Percentiles rank a stretch among this genome's conserved stretches.
Evolutionary conservation across 208 protist genomes (phyloP).

Genomic region (Trypanosoma conorhini): DNA sequence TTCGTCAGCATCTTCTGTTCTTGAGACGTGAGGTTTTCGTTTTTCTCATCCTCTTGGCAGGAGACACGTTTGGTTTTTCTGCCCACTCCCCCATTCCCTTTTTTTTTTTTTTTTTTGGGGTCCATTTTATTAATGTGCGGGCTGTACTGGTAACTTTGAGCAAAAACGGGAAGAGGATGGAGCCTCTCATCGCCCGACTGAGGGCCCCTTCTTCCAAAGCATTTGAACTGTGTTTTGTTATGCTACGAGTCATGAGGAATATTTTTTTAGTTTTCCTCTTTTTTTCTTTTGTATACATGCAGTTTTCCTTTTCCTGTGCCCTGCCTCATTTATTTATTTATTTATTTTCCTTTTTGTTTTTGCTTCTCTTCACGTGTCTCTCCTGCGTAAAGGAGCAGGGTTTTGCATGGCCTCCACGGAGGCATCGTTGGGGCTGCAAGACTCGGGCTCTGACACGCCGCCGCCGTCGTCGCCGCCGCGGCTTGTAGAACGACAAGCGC

Average conservation of each 20-base stretch:
- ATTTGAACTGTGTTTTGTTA: slow-evolving; percentile 6
- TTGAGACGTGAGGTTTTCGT: slow-evolving; percentile 50
- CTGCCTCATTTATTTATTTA: neutral
- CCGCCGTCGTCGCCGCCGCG: neutral
- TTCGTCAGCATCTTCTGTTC: slow-evolving; percentile 52
- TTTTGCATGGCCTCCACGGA: slow-evolving; percentile 2
- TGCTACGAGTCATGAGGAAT: neutral
- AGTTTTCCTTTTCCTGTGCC: slow-evolving; percentile 3
- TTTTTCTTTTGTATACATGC: neutral
- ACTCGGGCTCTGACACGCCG: slow-evolving; percentile 2
- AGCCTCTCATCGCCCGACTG: neutral
- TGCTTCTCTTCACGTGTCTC: slow-evolving; percentile 22
- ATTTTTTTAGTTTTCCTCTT: neutral
- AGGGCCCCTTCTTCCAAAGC: neutral
- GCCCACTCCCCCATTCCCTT: neutral
- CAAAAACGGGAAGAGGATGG: neutral
- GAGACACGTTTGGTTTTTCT: neutral
- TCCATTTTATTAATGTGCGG: neutral
- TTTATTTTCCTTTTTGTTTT: slow-evolving; percentile 18
- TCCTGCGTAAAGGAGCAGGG: slow-evolving; percentile 15
- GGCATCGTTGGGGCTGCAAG: neutral
- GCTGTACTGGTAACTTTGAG: neutral
- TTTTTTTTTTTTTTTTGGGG: neutral
- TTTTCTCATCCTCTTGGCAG: neutral
- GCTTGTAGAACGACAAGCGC: neutral